Base-by-base conservation (phyloP, 2,329 filamentous ascomycete genomes). In the Exophiala phaeomuriformis region DNA sequence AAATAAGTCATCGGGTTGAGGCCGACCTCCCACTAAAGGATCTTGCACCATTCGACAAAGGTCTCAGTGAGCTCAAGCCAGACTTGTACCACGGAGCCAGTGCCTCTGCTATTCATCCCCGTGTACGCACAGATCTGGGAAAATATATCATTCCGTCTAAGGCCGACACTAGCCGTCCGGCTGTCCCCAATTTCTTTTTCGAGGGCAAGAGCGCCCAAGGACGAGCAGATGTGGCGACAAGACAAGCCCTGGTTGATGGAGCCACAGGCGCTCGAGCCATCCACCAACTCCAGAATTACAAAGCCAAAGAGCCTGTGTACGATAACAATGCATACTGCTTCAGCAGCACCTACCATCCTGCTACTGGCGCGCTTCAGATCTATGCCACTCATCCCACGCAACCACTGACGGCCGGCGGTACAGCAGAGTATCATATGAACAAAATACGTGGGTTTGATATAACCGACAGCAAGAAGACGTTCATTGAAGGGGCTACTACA, bases 311-410 rank as follows among this genome's bases (percentile, higher is more conserved):
- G 44, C 62, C 62, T 1, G 31, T 53, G 10, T 74, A 71, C 56
- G 69, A 75, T 58, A 64, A 65, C 46, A 67, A 71, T 19, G 66
- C 72, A 5, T 69, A 72, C 56, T 67, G 69, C 1, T 66, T 72
- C 36, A 68, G 65, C 32, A 66, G 67, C 4, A 73, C 58, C 3
- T 75, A 75, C 54, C 47, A 54, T 3, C 74, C 74, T 53, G 62
- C 71, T 40, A 52, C 52, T 49, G 68, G 70, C 45, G n/a, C 1
- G 8, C 69, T 76, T 7, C 56, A 65, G 55, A 52, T 75, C 42
- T 74, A 69, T 52, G 64, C 71, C 41, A 67, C 68, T 58, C 67
- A 75, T 59, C 28, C 63, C 43, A 70, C 66, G 8, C 63, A 63
- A 45, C 68, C 69, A 41, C 60, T 46, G 7, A 61, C n/a, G 27